A percentile compares a stretch with the other conserved stretches of the same genome.
These are phyloP conservation scores for Sanghuangporus baumii DNA, from an alignment of 1,284 basidiomycete genomes.

Conservation along the genomic window DNA sequence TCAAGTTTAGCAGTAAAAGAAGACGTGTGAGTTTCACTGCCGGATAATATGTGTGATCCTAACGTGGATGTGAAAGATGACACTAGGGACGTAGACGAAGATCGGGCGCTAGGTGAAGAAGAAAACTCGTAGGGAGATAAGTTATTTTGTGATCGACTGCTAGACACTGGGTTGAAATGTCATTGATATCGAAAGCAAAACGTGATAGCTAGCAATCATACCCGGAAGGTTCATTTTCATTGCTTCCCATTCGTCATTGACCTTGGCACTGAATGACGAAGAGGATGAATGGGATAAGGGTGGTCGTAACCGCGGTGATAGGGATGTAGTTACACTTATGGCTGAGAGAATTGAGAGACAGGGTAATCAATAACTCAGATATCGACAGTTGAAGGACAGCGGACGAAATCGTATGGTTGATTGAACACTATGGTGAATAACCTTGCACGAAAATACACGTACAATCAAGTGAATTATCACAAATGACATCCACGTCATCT, in stretches of 20 bases:
- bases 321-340: background rate
- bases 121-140: background rate
- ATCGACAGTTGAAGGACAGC: background rate
- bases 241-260: slow-evolving; percentile 11
- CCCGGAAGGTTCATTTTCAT: slow-evolving; percentile 8
- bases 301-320: background rate
- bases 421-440: background rate
- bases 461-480: background rate
- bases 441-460: background rate
- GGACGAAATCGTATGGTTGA: background rate
- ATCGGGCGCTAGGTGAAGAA: background rate
- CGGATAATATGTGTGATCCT: slow-evolving; percentile 11
- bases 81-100: slow-evolving; percentile 1
- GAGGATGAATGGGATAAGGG: background rate
- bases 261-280: background rate
- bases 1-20: slow-evolving; percentile 24
- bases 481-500: background rate
- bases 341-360: background rate
- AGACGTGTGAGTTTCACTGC: slow-evolving; percentile 18
- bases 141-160: background rate
- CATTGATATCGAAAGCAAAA: too few relatives aligned
- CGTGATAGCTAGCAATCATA: background rate
- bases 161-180: background rate
- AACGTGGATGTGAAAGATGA: background rate
- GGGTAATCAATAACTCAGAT: background rate